Conservation (phyloP, 805 yeast genomes). For the Candida vartiovaarae region DNA sequence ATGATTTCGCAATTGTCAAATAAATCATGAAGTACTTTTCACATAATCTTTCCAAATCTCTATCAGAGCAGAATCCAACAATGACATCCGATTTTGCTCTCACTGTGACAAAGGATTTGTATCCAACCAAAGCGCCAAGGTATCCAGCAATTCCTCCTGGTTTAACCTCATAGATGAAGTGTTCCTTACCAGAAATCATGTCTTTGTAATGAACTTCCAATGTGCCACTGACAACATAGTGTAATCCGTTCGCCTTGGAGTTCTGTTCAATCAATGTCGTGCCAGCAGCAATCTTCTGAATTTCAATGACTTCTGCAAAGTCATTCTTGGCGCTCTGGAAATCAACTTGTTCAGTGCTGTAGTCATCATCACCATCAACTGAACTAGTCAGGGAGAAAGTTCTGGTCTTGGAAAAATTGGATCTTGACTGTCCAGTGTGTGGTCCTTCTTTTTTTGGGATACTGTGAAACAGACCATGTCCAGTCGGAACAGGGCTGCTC, state of each 20-base stretch:
- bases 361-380: constrained; percentile 6
- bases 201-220: constrained; percentile 55
- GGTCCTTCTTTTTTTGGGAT: constrained; percentile 1
- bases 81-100: constrained; percentile 54
- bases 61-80: constrained; percentile 64
- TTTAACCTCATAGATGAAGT: constrained; percentile 47
- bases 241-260: constrained; percentile 65
- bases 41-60: constrained; percentile 53
- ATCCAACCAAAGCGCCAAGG: constrained; percentile 71
- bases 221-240: constrained; percentile 71
- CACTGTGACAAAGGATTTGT: constrained; percentile 68
- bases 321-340: constrained; percentile 48
- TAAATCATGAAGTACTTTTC: constrained; percentile 75
- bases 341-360: constrained; percentile 25
- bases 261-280: constrained; percentile 56
- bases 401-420: constrained; percentile 1
- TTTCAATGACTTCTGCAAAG: constrained; percentile 52
- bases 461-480: constrained; percentile 9
- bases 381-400: constrained; percentile 3
- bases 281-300: constrained; percentile 47
- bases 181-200: constrained; percentile 25
- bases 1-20: constrained; percentile 66
- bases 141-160: constrained; percentile 88
- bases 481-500: constrained; percentile 16
- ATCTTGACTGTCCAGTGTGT: background rate